Conservation (phyloP, 495 filamentous ascomycete species). For the Penicillium canariense region DNA sequence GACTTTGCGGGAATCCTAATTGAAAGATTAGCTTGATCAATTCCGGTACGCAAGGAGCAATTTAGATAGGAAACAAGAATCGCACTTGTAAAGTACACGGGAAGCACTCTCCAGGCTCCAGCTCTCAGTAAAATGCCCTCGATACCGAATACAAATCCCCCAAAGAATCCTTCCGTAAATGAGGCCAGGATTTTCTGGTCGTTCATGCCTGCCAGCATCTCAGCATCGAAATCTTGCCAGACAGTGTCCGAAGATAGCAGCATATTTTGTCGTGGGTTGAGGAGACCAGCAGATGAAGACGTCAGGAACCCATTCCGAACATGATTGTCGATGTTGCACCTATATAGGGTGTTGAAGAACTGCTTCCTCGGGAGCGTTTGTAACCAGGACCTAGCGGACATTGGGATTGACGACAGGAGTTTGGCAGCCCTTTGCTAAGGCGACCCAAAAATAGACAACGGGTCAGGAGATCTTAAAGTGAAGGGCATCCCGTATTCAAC, state of each 20-base stretch:
- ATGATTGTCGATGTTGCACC: neutral
- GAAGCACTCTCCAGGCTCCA: constrained; percentile 13
- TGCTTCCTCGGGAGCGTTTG: neutral
- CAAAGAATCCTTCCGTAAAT: constrained; percentile 20
- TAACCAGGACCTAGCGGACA: neutral
- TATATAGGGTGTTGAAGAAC: neutral
- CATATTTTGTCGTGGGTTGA: constrained; percentile 20
- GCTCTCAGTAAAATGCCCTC: constrained; percentile 12
- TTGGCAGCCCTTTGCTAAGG: neutral
- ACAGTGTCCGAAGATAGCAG: constrained; percentile 12
- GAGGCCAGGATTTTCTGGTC: constrained; percentile 16
- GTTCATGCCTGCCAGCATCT: constrained; percentile 10
- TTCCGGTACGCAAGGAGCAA: neutral
- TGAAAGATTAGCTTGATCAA: neutral
- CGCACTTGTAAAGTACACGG: constrained; percentile 15
- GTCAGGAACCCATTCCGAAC: constrained; percentile 10
- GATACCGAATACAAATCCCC: constrained; percentile 16
- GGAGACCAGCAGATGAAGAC: constrained; percentile 8
- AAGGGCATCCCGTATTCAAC: neutral
- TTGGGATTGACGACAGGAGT: neutral
- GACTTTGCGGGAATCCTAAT: constrained; percentile 8
- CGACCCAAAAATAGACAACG: no score
- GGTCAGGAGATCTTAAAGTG: neutral
- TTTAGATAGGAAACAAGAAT: neutral
- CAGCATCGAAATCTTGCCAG: constrained; percentile 12